phyloP scores from a whole-genome alignment of 345 rosid genomes.

The Syzygium aqueum region DNA sequence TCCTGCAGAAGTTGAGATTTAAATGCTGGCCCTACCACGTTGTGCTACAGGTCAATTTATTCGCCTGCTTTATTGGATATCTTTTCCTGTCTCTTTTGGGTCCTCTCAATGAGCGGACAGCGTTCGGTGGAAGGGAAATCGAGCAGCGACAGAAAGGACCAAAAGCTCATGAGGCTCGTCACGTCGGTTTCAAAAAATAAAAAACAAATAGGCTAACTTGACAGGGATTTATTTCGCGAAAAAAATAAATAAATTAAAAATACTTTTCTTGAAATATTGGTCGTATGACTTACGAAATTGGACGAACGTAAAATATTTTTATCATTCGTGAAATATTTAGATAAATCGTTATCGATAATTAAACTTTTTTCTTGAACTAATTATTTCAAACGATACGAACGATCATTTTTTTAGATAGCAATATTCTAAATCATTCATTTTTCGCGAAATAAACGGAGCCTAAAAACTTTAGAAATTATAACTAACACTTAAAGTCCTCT shows the following conservation, averaged over 20 bases:
- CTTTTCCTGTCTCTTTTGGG: not conserved
- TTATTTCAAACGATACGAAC: too few species aligned
- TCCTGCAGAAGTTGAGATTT: not conserved
- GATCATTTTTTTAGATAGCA: too few species aligned
- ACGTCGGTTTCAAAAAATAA: too few species aligned
- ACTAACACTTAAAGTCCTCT: too few species aligned
- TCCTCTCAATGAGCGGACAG: not conserved
- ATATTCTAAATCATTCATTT: too few species aligned
- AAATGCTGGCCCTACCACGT: not conserved
- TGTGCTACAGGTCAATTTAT: not conserved
- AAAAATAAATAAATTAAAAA: fast-evolving
- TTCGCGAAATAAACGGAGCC: too few species aligned
- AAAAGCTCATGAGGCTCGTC: too few species aligned
- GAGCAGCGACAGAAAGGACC: not conserved
- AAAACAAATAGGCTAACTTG: not conserved
- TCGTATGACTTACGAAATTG: not conserved
- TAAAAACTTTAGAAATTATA: too few species aligned
- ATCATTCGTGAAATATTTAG: too few species aligned
- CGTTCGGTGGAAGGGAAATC: not conserved
- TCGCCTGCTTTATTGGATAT: not conserved
- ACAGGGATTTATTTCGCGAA: not conserved
- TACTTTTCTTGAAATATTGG: not conserved
- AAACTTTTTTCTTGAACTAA: too few species aligned
- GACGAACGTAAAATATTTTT: too few species aligned
- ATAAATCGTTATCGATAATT: too few species aligned